Evolutionary conservation across 1,284 basidiomycete species (phyloP).

Genomic region (Ustilago vetiveriae): DNA sequence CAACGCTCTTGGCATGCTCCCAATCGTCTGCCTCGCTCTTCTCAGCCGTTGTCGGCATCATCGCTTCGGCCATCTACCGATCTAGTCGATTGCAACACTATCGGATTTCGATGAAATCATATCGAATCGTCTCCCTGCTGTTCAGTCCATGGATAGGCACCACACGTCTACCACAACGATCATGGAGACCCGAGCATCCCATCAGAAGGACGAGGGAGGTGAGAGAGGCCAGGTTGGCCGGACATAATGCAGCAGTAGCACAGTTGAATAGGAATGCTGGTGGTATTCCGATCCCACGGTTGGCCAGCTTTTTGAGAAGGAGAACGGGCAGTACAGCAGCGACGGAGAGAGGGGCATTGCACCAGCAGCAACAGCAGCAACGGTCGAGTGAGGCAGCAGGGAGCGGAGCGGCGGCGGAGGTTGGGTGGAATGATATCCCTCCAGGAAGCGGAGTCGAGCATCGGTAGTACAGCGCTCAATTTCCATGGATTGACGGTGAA

Average conservation of each 20-base stretch:
- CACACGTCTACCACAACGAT: slow-evolving; percentile 16
- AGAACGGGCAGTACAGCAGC: not conserved
- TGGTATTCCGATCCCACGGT: not conserved
- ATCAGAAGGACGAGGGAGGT: slow-evolving; percentile 9
- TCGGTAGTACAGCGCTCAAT: too few species aligned
- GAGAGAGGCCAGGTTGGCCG: slow-evolving; percentile 26
- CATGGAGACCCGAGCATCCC: slow-evolving; percentile 30
- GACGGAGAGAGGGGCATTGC: too few species aligned
- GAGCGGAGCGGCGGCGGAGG: not conserved
- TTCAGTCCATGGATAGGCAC: slow-evolving; percentile 18
- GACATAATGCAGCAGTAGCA: slow-evolving; percentile 15
- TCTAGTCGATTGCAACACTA: slow-evolving; percentile 5
- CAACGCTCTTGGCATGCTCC: slow-evolving; percentile 18
- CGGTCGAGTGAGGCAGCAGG: too few species aligned
- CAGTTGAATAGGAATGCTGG: slow-evolving; percentile 7
- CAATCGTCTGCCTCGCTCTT: slow-evolving; percentile 9
- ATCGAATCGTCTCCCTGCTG: slow-evolving; percentile 8
- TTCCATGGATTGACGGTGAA: too few species aligned
- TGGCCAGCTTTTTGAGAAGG: slow-evolving; percentile 24
- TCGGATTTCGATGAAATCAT: slow-evolving; percentile 20
- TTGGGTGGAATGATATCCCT: slow-evolving; percentile 5
- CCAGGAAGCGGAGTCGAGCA: too few species aligned
- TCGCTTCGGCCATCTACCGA: slow-evolving; percentile 26
- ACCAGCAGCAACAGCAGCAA: not conserved
- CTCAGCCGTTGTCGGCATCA: slow-evolving; percentile 4